Evolutionary conservation across 2,329 filamentous ascomycete species (phyloP).

Genomic region (Cryphonectria carpinicola): DNA sequence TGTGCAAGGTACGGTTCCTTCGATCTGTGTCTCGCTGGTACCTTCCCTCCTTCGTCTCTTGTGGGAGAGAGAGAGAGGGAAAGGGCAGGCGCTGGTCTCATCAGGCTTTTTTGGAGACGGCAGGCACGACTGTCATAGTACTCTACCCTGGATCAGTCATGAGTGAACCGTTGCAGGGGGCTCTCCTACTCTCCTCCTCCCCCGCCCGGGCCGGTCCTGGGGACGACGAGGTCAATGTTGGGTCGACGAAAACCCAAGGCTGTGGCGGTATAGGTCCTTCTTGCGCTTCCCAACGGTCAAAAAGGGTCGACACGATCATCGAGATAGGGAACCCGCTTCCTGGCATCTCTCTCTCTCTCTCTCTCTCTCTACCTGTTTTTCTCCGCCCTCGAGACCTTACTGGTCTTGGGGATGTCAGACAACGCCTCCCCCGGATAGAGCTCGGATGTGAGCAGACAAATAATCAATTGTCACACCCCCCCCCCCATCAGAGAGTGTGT

Average conservation of each 20-base stretch:
- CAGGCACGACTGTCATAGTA: too few species aligned
- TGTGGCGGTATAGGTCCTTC: slow-evolving; percentile 11
- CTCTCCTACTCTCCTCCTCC: background rate
- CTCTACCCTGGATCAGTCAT: too few species aligned
- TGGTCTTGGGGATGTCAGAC: slow-evolving; percentile 7
- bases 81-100: background rate
- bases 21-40: slow-evolving; percentile 14
- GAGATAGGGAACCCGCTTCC: slow-evolving; percentile 14
- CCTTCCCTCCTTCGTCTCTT: slow-evolving; percentile 7
- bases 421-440: slow-evolving; percentile 14
- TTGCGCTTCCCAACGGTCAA: background rate
- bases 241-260: slow-evolving; percentile 16
- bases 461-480: slow-evolving; percentile 9
- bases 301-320: slow-evolving; percentile 16
- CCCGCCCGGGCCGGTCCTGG: background rate
- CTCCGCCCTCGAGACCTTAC: slow-evolving; percentile 9
- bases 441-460: slow-evolving; percentile 18
- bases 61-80: slow-evolving; percentile 2
- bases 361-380: too few species aligned
- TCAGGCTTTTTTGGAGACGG: slow-evolving; percentile 2
- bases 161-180: background rate
- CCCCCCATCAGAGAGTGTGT: background rate
- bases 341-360: background rate
- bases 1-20: slow-evolving; percentile 34
- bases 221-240: slow-evolving; percentile 21